phyloP scores from a whole-genome alignment of 2,329 filamentous ascomycete species.

The Aaosphaeria arxii region DNA sequence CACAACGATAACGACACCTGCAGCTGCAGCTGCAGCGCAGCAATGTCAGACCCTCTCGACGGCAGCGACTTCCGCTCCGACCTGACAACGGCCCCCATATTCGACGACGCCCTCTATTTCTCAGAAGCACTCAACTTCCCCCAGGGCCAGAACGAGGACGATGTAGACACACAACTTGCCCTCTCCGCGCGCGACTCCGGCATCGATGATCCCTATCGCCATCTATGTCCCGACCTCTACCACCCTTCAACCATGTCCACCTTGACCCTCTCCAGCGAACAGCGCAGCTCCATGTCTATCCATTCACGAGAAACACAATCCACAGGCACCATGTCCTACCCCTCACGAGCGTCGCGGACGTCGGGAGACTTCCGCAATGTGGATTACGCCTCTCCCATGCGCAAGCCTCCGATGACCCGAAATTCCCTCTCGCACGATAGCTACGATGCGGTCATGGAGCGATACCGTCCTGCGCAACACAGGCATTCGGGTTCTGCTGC shows the following conservation, averaged over 20 bases:
- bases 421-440: slow-evolving; percentile 17
- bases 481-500: slow-evolving; percentile 20
- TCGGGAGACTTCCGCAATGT: slow-evolving; percentile 24
- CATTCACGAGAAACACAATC: slow-evolving; percentile 35
- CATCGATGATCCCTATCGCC: slow-evolving; percentile 31
- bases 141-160: slow-evolving; percentile 25
- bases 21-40: no score
- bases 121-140: slow-evolving; percentile 28
- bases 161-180: slow-evolving; percentile 26
- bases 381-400: slow-evolving; percentile 17
- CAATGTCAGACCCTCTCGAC: no score
- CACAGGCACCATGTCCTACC: slow-evolving; percentile 30
- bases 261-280: slow-evolving; percentile 27
- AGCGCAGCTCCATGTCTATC: slow-evolving; percentile 30
- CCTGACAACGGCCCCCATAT: slow-evolving; percentile 28
- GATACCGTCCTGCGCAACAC: slow-evolving; percentile 13
- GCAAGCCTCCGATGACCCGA: slow-evolving; percentile 13
- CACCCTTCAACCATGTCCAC: slow-evolving; percentile 25
- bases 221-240: slow-evolving; percentile 19
- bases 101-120: slow-evolving; percentile 31
- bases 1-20: no score
- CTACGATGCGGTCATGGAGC: slow-evolving; percentile 13
- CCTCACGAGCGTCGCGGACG: slow-evolving; percentile 22
- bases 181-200: slow-evolving; percentile 26
- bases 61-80: slow-evolving; percentile 14